These are phyloP conservation scores for Verticillium nonalfalfae DNA, from an alignment of 2,329 filamentous ascomycete genomes.

Conservation along the genomic window DNA sequence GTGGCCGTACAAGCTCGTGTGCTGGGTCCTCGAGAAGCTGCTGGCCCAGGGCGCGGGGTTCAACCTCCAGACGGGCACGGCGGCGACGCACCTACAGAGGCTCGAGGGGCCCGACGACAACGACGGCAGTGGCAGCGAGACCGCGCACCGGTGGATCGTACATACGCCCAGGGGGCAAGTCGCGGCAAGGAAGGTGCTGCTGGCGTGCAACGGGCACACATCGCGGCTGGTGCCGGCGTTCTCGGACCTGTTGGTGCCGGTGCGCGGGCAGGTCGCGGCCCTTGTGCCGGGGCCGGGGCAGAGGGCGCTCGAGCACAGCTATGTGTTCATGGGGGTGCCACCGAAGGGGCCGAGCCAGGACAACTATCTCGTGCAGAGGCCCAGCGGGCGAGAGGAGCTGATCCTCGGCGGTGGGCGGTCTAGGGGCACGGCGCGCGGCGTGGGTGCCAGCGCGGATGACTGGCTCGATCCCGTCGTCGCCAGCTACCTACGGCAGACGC, in stretches of 20 bases:
- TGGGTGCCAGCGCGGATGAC: conserved; percentile 56
- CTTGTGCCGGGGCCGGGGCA: conserved; percentile 44
- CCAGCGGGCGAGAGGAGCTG: conserved; percentile 49
- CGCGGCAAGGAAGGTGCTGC: conserved; percentile 55
- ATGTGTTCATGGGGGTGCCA: conserved; percentile 46
- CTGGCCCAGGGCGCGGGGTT: conserved; percentile 36
- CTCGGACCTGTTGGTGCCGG: conserved; percentile 67
- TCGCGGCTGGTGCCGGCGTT: conserved; percentile 67
- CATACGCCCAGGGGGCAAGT: conserved; percentile 66
- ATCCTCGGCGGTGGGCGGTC: conserved; percentile 67
- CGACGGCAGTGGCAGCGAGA: conserved; percentile 2
- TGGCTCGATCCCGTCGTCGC: conserved; percentile 49
- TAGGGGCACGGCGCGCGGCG: conserved; percentile 41
- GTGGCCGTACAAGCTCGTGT: conserved; percentile 82
- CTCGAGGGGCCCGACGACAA: not conserved
- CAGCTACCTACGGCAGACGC: conserved; percentile 43
- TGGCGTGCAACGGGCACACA: conserved; percentile 82
- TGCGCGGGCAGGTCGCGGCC: conserved; percentile 66
- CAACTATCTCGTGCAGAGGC: conserved; percentile 70
- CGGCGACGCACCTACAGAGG: conserved; percentile 46
- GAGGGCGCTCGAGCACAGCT: conserved; percentile 39
- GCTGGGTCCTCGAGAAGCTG: conserved; percentile 60
- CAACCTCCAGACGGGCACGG: conserved; percentile 71
- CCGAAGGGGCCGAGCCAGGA: conserved; percentile 39
- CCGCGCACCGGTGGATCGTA: conserved; percentile 45